Conservation (phyloP, 306 rosid genomes). For the Fragaria vesca region DNA sequence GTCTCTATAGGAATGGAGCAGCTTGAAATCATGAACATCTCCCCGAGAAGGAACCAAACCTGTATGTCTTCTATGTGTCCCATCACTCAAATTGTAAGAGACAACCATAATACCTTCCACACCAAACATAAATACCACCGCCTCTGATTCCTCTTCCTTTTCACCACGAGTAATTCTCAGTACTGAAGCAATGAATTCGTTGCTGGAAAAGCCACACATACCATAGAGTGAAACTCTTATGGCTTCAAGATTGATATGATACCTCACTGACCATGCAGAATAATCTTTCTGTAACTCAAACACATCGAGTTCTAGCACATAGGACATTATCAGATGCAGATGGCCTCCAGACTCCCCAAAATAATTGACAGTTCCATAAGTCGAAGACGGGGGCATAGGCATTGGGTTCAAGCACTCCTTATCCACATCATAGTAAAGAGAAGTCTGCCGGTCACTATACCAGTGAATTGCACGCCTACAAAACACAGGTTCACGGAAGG, state of each 20-base stretch:
- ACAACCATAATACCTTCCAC: not conserved
- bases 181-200: not conserved
- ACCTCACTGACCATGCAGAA: constrained; percentile 6
- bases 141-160: not conserved
- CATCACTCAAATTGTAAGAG: not conserved
- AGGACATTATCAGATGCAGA: not conserved
- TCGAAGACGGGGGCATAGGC: not conserved
- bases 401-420: not conserved
- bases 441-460: not conserved
- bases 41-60: not conserved
- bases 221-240: not conserved
- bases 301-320: not conserved
- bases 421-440: not conserved
- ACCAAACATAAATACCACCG: not conserved
- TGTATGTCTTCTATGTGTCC: not conserved
- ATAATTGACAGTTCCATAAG: not conserved
- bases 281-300: constrained; percentile 2
- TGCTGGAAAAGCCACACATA: not conserved
- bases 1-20: not conserved
- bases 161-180: not conserved
- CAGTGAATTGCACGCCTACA: constrained; percentile 7
- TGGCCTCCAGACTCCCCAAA: not conserved
- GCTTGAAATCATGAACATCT: not conserved
- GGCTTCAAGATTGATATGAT: not conserved
- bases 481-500: constrained; percentile 2